Base-by-base conservation (phyloP, 164 flowering plant species). In the Macadamia integrifolia region DNA sequence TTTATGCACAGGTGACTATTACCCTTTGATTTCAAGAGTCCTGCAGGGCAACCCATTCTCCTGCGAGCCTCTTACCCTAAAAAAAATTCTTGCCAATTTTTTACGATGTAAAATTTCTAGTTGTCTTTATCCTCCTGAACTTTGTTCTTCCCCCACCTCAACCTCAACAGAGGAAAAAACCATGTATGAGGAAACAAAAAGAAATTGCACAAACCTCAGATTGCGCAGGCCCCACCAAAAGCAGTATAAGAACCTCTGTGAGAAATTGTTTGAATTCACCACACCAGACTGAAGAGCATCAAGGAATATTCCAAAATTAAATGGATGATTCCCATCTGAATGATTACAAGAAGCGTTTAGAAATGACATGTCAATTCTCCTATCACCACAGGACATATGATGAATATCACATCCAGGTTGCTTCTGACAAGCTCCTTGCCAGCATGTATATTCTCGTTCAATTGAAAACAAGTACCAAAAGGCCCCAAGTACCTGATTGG, bases 171-270 rank as follows among this genome's bases (percentile, higher is more conserved):
- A 35, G 40, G 5, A 35, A 35, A 2, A 35, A 35, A 35, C 40
- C 40, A 35, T 2, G 0, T 35, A 9, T 58, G 14, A 48, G 59
- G 2, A 58, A 48, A 60, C 9, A 29, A 9, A 46, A 40, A 43
- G 15, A 53, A 23, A 29, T 55, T 50, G 68, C 66, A 77, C 83
- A 46, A 66, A 93, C 98, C 98, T 93, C 68, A 95, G 61, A 80
- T 86, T 91, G 68, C 80, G 91, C 62, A 92, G 82, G 23, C 97
- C 99, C 99, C 99, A 95, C 99, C 98, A 95, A 67, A 95, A 91
- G 81, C 99, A 92, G 79, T 84, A 95, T 66, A 88, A 88, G 65
- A 92, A 78, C 78, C 89, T 95, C 84, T 92, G 75, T 13, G 88
- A 89, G 71, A 95, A 95, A 82, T 89, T 79, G 18, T 62, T 80